Evolutionary conservation across 148 eudicot genomes (phyloP), one percentile per base, ranked within the genome.

Genomic region (Cornus florida): DNA sequence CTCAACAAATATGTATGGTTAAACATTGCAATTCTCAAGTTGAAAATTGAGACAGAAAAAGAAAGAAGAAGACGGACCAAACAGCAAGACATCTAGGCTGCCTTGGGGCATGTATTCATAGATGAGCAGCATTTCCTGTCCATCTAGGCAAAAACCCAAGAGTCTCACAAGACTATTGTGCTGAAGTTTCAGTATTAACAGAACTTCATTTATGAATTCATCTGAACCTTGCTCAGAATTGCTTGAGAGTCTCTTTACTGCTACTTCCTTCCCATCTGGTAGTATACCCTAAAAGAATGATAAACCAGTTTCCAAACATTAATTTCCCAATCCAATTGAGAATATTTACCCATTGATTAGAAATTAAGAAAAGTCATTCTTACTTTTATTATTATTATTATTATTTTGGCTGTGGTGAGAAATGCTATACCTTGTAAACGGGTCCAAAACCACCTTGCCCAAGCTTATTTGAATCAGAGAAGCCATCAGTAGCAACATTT

Each of bases 361-460:
- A 43, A 43, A 43, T 43, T 9, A 43, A 43, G 48, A 43, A 43
- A 43, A 43, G 8, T 9, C 8, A 6, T 6, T 43, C 3, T n/a
- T 5, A 14, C 23, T 20, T 35, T 35, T 35, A 2, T 35, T 35
- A 2, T 35, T 35, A 35, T 35, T 28, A 28, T 28, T 28, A 28
- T 28, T 28, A 13, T 60, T 60, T 60, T 60, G 14, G 14, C 7
- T 2, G 16, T 3, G 16, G 28, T 28, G 22, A 62, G 20, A 62
- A 35, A 35, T 35, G 38, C 66, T 10, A 68, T 81, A 87, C 87
- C 87, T 82, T 87, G 70, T 79, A 87, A 71, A 87, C 87, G 48
- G 83, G 79, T 53, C 89, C 89, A 77, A 87, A 87, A 35, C 89
- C 87, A 24, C 89, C 89, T 80, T 87, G 77, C n/a, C 89, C 89